phyloP scores from a whole-genome alignment of 345 rosid species.

The Conringia planisiliqua region DNA sequence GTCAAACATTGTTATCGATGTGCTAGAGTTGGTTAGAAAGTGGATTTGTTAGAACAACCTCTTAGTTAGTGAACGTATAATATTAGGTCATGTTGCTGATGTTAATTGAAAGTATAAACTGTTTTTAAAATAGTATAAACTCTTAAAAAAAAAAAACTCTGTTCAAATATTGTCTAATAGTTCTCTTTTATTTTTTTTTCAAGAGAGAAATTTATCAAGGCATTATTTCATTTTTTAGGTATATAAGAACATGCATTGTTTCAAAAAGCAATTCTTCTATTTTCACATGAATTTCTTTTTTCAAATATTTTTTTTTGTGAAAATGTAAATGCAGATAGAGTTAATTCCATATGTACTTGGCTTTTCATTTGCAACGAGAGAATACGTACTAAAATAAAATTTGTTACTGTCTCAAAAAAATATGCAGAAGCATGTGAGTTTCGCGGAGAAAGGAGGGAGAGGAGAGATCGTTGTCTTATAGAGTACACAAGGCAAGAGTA shows the following conservation, averaged over 20 bases:
- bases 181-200: too few species aligned
- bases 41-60: not conserved
- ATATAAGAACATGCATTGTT: too few species aligned
- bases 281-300: too few species aligned
- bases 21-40: not conserved
- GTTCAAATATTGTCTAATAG: not conserved
- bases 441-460: not conserved
- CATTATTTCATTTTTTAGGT: too few species aligned
- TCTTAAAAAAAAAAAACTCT: not conserved
- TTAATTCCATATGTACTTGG: not conserved
- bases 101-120: not conserved
- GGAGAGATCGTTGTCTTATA: not conserved
- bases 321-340: not conserved
- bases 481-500: not conserved
- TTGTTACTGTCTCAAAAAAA: not conserved
- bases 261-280: not conserved
- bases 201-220: too few species aligned
- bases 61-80: not conserved
- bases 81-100: not conserved
- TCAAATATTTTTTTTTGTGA: too few species aligned
- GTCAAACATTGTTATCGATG: not conserved
- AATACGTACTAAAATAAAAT: not conserved
- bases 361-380: not conserved
- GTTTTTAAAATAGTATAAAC: not conserved
- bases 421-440: slow-evolving; percentile 20